Conservation (phyloP, 164 flowering plant genomes). For the Berberis thunbergii region DNA sequence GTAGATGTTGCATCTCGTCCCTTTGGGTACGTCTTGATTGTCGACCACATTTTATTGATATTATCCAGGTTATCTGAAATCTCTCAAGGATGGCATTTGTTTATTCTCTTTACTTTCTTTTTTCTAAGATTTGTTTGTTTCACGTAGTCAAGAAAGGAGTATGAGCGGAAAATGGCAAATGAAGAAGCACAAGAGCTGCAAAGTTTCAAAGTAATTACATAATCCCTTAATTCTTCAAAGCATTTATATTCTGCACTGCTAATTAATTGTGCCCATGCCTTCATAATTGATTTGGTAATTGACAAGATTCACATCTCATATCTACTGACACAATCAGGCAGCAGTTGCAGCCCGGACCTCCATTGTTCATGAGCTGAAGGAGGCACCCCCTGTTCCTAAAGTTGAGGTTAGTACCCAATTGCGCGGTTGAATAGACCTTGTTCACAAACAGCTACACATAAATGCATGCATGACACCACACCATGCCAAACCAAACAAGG, state of each 20-base stretch:
- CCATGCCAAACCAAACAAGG: too few relatives aligned
- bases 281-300: neutral
- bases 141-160: conserved; percentile 62
- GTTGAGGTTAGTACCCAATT: conserved; percentile 34
- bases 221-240: neutral
- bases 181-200: conserved; percentile 77
- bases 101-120: neutral
- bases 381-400: conserved; percentile 36
- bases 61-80: too few relatives aligned
- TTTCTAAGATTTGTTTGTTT: conserved; percentile 3
- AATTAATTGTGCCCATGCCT: neutral
- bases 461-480: too few relatives aligned
- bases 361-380: conserved; percentile 43
- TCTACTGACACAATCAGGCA: conserved; percentile 29
- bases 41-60: too few relatives aligned
- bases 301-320: neutral
- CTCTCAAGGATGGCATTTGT: too few relatives aligned
- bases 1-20: too few relatives aligned
- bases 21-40: too few relatives aligned
- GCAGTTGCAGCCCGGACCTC: conserved; percentile 29
- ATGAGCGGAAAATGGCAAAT: conserved; percentile 65
- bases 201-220: conserved; percentile 59
- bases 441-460: neutral
- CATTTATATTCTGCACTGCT: too few relatives aligned
- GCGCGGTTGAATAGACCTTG: neutral